Evolutionary conservation across 2,329 filamentous ascomycete species (phyloP).

Genomic region (Alternaria brassicae): DNA sequence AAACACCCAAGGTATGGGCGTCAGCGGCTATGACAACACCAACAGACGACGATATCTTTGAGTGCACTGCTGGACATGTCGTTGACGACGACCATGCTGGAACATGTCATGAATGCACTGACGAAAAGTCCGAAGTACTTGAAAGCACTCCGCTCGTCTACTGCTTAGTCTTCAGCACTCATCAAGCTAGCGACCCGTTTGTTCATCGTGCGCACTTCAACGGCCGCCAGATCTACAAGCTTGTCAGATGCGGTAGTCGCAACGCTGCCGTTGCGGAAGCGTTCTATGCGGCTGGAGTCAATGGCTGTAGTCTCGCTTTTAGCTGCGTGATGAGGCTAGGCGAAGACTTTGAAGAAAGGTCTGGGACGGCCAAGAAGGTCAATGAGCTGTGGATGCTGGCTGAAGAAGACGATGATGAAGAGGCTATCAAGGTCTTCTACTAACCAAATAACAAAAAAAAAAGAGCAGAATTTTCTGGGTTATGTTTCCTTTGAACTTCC

Average conservation of each 20-base stretch:
- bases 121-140: slow-evolving; percentile 36
- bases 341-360: slow-evolving; percentile 31
- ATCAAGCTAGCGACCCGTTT: slow-evolving; percentile 27
- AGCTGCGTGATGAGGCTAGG: slow-evolving; percentile 39
- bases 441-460: slow-evolving; percentile 16
- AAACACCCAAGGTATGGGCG: slow-evolving; percentile 39
- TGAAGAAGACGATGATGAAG: slow-evolving; percentile 25
- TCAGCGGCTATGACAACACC: slow-evolving; percentile 40
- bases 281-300: slow-evolving; percentile 38
- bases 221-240: slow-evolving; percentile 38
- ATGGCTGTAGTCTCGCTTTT: slow-evolving; percentile 44
- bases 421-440: slow-evolving; percentile 39
- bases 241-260: slow-evolving; percentile 43
- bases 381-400: slow-evolving; percentile 37
- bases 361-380: slow-evolving; percentile 27
- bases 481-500: neutral
- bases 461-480: neutral
- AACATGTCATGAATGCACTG: slow-evolving; percentile 36
- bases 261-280: slow-evolving; percentile 41
- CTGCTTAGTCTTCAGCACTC: slow-evolving; percentile 35
- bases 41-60: slow-evolving; percentile 37
- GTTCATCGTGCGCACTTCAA: slow-evolving; percentile 16
- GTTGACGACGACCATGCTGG: slow-evolving; percentile 19
- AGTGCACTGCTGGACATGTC: slow-evolving; percentile 30
- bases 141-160: slow-evolving; percentile 34